phyloP scores from a whole-genome alignment of 2,329 filamentous ascomycete species.

The Colletotrichum somersetense region DNA sequence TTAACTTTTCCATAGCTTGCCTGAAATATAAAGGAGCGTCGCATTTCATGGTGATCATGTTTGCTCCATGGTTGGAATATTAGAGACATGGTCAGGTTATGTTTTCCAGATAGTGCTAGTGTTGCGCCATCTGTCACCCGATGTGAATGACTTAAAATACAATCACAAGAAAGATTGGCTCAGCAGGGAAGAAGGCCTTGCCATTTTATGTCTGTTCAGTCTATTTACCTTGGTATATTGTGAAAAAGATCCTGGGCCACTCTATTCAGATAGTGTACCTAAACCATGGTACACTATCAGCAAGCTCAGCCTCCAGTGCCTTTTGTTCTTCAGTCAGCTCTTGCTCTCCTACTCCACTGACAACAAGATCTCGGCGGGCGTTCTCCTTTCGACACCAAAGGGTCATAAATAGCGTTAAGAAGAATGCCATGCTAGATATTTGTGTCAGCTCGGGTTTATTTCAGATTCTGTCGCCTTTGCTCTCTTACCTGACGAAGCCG shows the following conservation, averaged over 20 bases:
- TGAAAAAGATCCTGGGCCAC: neutral
- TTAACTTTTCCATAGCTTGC: too few relatives aligned
- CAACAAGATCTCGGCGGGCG: conserved; percentile 46
- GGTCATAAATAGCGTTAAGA: conserved; percentile 50
- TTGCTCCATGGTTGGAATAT: neutral
- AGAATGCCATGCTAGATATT: conserved; percentile 46
- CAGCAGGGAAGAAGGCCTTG: neutral
- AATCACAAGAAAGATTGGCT: too few relatives aligned
- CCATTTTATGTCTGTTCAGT: accelerated
- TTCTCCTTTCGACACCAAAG: conserved; percentile 50
- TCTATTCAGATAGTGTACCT: conserved; percentile 46
- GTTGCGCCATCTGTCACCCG: neutral
- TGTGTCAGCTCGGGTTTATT: conserved; percentile 40
- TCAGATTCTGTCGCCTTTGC: neutral
- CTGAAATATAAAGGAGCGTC: neutral
- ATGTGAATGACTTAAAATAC: accelerated
- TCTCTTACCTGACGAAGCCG: conserved; percentile 43
- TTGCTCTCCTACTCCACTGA: conserved; percentile 29
- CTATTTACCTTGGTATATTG: accelerated
- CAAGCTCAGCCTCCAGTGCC: conserved; percentile 48
- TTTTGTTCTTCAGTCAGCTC: conserved; percentile 49
- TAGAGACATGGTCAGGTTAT: neutral
- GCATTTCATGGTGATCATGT: neutral
- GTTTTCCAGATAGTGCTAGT: neutral
- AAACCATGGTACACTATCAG: conserved; percentile 50